Evolutionary conservation across 331 rosid genomes (phyloP), one percentile per base, ranked within the genome.

Genomic region (Cydonia oblonga): DNA sequence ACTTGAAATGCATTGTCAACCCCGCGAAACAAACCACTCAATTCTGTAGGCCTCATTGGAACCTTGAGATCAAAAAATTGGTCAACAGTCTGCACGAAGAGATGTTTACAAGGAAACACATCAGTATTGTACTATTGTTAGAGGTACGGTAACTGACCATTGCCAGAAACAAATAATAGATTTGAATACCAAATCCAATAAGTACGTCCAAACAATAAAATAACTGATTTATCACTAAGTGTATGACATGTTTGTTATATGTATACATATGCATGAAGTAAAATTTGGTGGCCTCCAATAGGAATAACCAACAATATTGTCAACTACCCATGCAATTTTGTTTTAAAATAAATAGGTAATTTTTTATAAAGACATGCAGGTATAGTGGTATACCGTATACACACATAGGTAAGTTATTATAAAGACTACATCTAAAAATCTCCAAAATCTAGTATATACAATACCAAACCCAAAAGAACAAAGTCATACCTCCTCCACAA

Each of bases 1-100:
- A 83, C 90, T 79, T 91, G 99, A 84, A 91, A 90, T 35, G 93
- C 97, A 86, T 95, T 95, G 86, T 95, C 99, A 4, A 95, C 85
- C 65, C 99, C 99, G 22, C 99, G 96, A 76, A 89, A 87, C 86
- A 95, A 78, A 82, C 96, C 75, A 83, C 76, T 91, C 83, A 95
- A 74, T 79, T 95, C 99, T 68, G 97, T 75, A 80, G 89, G 73
- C 82, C 99, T 83, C 99, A 95, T 95, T 59, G 99, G 99, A 78
- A 95, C 99, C 81, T 95, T 92, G 53, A 89, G 91, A 73, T 83
- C 88, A 54, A 95, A 95, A 83, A 95, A 95, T 64, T 95, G 99
- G 81, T 95, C 99, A 65, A 91, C 93, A 1, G 97, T 91, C 99
- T 93, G 96, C 92, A 84, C 23, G 15, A 53, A 72, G 44, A 61